phyloP scores from a whole-genome alignment of 164 flowering plant species.

The Chimonanthus salicifolius region DNA sequence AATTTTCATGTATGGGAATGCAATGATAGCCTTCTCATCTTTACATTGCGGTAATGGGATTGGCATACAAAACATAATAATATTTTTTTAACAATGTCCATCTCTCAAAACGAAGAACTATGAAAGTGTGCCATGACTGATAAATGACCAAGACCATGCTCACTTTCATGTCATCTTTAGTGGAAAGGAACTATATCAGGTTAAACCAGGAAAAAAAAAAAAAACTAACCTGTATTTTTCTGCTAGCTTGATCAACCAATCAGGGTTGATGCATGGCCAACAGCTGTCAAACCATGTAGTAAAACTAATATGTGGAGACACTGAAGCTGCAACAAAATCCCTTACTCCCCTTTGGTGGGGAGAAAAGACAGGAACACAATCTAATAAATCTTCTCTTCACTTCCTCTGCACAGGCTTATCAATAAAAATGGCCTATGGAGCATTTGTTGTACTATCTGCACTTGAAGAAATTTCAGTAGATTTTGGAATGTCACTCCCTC shows the following conservation, averaged over 20 bases:
- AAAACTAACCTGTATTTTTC: slow-evolving; percentile 20
- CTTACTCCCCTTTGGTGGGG: slow-evolving; percentile 4
- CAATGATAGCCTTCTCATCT: no score
- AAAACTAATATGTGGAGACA: neutral
- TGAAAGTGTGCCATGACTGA: neutral
- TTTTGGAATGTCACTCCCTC: slow-evolving; percentile 67
- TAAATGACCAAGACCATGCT: neutral
- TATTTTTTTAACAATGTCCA: no score
- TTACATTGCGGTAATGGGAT: no score
- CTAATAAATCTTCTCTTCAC: slow-evolving; percentile 6
- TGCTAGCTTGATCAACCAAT: slow-evolving; percentile 12
- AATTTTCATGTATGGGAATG: no score
- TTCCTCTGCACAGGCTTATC: neutral
- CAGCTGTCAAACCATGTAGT: neutral
- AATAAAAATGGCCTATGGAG: slow-evolving; percentile 3
- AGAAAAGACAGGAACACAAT: neutral
- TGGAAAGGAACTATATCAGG: neutral
- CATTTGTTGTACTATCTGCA: slow-evolving; percentile 28
- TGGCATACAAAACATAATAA: no score
- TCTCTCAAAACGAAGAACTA: no score
- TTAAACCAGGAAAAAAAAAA: neutral
- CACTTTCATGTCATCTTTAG: neutral
- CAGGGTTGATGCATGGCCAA: slow-evolving; percentile 5
- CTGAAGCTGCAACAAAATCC: slow-evolving; percentile 11
- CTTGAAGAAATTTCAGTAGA: slow-evolving; percentile 32